Evolutionary conservation across 2,329 filamentous ascomycete species (phyloP).

Genomic region (Pseudogymnoascus sp.): DNA sequence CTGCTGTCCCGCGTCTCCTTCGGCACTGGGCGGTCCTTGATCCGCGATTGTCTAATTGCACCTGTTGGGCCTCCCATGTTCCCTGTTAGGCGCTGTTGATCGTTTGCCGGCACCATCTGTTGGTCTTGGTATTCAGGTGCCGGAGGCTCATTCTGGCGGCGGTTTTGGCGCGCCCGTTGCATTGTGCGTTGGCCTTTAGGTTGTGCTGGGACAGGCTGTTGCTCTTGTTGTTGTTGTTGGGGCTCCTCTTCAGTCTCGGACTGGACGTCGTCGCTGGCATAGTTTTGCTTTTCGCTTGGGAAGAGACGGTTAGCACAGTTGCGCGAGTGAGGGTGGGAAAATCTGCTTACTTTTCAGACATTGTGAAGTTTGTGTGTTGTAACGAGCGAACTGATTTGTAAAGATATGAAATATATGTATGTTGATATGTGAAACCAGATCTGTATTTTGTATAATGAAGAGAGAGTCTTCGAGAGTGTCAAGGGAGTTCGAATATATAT

Average conservation of each 20-base stretch:
- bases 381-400: neutral
- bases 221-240: constrained; percentile 24
- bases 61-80: constrained; percentile 26
- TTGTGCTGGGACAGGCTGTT: constrained; percentile 27
- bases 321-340: constrained; percentile 12
- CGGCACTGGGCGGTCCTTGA: constrained; percentile 32
- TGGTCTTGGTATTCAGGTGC: constrained; percentile 6
- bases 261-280: constrained; percentile 29
- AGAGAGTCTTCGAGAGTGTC: neutral
- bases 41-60: constrained; percentile 31
- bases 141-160: neutral
- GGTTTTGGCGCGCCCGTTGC: constrained; percentile 11
- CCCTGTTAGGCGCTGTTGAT: constrained; percentile 21
- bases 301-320: constrained; percentile 18
- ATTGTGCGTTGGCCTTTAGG: constrained; percentile 17
- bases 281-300: constrained; percentile 10
- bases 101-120: constrained; percentile 17
- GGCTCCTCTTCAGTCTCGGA: constrained; percentile 38
- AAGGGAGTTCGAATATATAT: neutral
- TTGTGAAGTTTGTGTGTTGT: constrained; percentile 20
- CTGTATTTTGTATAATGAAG: neutral
- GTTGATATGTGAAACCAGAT: neutral
- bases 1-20: constrained; percentile 31
- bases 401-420: neutral
- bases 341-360: constrained; percentile 21